Base-by-base conservation (phyloP, 345 rosid species). In the Eucalyptus paniculata region DNA sequence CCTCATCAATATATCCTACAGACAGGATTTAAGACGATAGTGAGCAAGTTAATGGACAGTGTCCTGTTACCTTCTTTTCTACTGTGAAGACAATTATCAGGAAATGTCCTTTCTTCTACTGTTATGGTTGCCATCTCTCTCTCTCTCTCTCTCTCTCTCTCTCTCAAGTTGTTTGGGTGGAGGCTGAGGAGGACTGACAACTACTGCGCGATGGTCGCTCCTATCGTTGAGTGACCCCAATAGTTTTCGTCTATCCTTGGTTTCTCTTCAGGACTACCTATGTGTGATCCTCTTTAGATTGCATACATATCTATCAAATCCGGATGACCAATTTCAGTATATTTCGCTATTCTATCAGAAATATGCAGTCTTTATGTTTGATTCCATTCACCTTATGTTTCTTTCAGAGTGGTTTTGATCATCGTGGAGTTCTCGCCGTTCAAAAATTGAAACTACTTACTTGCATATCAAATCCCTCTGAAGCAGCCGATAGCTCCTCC, bases 1-100 rank as follows among this genome's bases (percentile, higher is more conserved):
- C 87, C 93, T 93, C 99, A 96, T 95, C 91, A 96, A 50, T 40
- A 96, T 40, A 89, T 95, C 95, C 98, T 97, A 54, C 51, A 30
- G 40, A 50, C 45, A 24, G 42, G 81, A 69, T 32, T 5, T 18
- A 69, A 69, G 44, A 34, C 24, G 6, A 69, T 18, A 18, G 17
- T 30, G 18, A 62, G 34, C 72, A 62, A 67, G 67, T 4, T 51
- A 12, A 44, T 49, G 19, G 4, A 88, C 32, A 37, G 18, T 18
- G 13, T 88, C 8, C 37, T 21, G n/a, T 26, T 81, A 13, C 45
- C 50, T 42, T 45, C 49, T 21, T 28, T 19, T 81, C 49, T 37
- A 81, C n/a, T 32, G 49, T 21, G 9, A 65, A 14, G 10, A 65
- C 37, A 8, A n/a, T n/a, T 7, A 15, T 30, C 9, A 65, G 19